These are phyloP conservation scores for Cerrena zonata DNA, from an alignment of 1,284 basidiomycete species.

Conservation along the genomic window DNA sequence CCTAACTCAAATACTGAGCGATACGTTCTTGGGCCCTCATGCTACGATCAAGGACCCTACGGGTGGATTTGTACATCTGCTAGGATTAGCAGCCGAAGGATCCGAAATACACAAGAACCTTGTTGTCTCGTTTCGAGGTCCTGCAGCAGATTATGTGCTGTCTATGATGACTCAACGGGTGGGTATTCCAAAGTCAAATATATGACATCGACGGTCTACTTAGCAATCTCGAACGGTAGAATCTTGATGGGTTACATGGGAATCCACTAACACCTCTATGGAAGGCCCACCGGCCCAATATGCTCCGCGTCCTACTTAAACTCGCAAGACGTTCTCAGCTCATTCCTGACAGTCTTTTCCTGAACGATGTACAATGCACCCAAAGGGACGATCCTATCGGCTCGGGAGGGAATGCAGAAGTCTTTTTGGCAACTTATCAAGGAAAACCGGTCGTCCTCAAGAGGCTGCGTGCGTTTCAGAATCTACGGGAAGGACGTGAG, in stretches of 20 bases:
- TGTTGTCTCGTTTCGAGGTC: background rate
- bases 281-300: background rate
- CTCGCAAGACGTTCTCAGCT: background rate
- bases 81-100: background rate
- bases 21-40: background rate
- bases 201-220: too few relatives aligned
- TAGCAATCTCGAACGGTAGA: too few relatives aligned
- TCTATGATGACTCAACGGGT: background rate
- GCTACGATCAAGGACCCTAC: background rate
- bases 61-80: background rate
- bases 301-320: constrained; percentile 3
- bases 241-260: too few relatives aligned
- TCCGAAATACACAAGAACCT: background rate
- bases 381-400: background rate
- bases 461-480: background rate
- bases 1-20: background rate
- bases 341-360: background rate
- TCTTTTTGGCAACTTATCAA: background rate
- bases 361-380: background rate
- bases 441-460: background rate
- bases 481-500: background rate
- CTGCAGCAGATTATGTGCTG: constrained; percentile 1
- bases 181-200: too few relatives aligned
- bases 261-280: background rate
- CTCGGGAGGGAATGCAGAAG: constrained; percentile 1